Evolutionary conservation across 2,329 filamentous ascomycete species (phyloP).

Genomic region (Cytospora leucostoma): DNA sequence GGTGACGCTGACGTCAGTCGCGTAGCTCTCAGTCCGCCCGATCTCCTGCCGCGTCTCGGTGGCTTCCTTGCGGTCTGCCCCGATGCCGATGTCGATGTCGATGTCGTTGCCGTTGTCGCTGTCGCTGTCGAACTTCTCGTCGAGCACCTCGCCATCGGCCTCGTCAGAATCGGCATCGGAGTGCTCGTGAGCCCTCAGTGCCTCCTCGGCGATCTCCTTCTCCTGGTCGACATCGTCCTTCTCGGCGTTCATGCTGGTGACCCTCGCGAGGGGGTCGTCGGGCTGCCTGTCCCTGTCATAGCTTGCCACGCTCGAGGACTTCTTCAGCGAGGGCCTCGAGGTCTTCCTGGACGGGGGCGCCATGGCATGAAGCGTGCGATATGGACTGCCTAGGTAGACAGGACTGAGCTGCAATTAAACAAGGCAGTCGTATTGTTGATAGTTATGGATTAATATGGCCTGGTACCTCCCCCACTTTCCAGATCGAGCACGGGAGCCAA

Average conservation of each 20-base stretch:
- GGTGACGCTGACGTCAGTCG: slow-evolving; percentile 53
- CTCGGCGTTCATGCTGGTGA: slow-evolving; percentile 24
- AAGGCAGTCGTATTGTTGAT: background rate
- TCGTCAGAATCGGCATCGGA: slow-evolving; percentile 12
- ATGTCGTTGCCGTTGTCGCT: slow-evolving; percentile 28
- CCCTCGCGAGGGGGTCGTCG: slow-evolving; percentile 30
- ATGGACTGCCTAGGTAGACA: too few relatives aligned
- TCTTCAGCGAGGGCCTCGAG: slow-evolving; percentile 15
- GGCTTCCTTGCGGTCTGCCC: slow-evolving; percentile 29
- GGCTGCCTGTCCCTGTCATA: slow-evolving; percentile 29
- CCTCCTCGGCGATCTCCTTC: slow-evolving; percentile 27
- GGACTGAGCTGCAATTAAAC: background rate
- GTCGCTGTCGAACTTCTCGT: slow-evolving; percentile 22
- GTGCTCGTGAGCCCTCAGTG: slow-evolving; percentile 2
- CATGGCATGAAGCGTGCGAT: slow-evolving; percentile 6
- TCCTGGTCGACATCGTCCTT: slow-evolving; percentile 27
- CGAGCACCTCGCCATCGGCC: slow-evolving; percentile 16
- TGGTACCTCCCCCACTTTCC: slow-evolving; percentile 8
- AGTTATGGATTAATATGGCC: background rate
- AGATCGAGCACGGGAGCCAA: background rate
- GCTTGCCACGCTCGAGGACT: slow-evolving; percentile 24
- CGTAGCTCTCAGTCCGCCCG: slow-evolving; percentile 51
- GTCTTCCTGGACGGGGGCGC: slow-evolving; percentile 10
- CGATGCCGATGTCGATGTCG: slow-evolving; percentile 17
- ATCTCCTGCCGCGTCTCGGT: slow-evolving; percentile 38